phyloP scores from a whole-genome alignment of 352 stramenopile genomes.

The Aphanomyces invadans region DNA sequence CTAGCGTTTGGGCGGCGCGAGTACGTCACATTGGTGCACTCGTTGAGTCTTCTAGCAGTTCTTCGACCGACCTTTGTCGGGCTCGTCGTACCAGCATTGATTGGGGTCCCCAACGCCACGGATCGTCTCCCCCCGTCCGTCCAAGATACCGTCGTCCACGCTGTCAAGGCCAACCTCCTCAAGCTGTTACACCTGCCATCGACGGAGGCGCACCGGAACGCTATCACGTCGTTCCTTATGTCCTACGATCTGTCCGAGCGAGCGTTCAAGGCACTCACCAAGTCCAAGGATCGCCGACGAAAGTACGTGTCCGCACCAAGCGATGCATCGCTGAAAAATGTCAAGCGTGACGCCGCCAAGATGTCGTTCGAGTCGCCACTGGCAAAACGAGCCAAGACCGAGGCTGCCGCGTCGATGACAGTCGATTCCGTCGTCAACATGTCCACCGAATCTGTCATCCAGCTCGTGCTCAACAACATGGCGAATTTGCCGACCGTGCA shows the following conservation, averaged over 20 bases:
- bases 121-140: neutral
- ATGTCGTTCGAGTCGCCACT: constrained; percentile 6
- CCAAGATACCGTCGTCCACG: constrained; percentile 35
- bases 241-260: constrained; percentile 57
- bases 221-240: constrained; percentile 69
- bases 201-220: constrained; percentile 49
- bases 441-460: constrained; percentile 54
- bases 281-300: constrained; percentile 65
- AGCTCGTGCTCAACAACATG: constrained; percentile 66
- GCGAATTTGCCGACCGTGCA: constrained; percentile 42
- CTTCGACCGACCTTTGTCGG: constrained; percentile 54
- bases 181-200: constrained; percentile 60
- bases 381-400: constrained; percentile 21
- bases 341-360: constrained; percentile 41
- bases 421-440: constrained; percentile 71
- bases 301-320: constrained; percentile 67
- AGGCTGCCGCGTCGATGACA: constrained; percentile 30
- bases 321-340: constrained; percentile 59
- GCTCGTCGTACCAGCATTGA: constrained; percentile 43
- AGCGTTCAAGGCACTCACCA: constrained; percentile 68
- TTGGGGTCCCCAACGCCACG: constrained; percentile 26
- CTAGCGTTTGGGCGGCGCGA: constrained; percentile 40
- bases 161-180: constrained; percentile 60
- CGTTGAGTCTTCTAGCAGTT: constrained; percentile 48
- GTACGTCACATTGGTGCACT: constrained; percentile 56